Base-by-base conservation (phyloP, 768 basidiomycete species). In the Calocera viscosa region DNA sequence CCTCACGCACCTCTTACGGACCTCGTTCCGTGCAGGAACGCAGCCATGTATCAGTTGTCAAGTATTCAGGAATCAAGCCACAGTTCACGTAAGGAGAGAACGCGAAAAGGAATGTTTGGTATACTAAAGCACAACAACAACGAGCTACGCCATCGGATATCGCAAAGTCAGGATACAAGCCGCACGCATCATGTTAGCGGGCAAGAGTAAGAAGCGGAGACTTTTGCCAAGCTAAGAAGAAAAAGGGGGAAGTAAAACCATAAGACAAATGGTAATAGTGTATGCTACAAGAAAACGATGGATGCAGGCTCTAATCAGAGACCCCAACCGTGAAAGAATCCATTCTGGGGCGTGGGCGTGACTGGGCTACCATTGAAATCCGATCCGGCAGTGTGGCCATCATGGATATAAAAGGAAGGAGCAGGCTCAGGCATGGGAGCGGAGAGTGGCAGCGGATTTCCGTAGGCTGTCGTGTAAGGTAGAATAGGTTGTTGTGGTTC, bases 401-500 rank as follows among this genome's bases (percentile, higher is more conserved):
- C 30, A 19, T 12, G 53, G 11, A 22, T 19, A 8, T 5, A 10
- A 19, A 60, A 60, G 53, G 53, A 10, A 7, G 16, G 24, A 16
- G 24, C 26, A 2, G 53, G 14, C 3, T 10, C 53, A 16, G 53
- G 5, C 24, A 32, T 28, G 2, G 30, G 24, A 47, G 53, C 24
- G 30, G 53, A 10, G 30, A 60, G 19, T 30, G 5, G 53, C 5
- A 10, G 26, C 16, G 2, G 53, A 19, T 60, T 32, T 16, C 22
- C 26, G 22, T 60, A 60, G 3, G 53, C 53, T 10, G 53, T 28
- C 8, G 53, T 60, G 53, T 60, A 60, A 60, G 53, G 53, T 3
- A 60, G 53, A 60, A 60, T 60, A 5, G 53, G 53, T 8, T 28
- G 53, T 22, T 60, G 53, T 19, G 53, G 53, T 60, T 60, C 53